Percentiles rank a stretch among this genome's conserved stretches.
Conservation (phyloP, 2,329 filamentous ascomycete species). For the Huntiella moniliformis region DNA sequence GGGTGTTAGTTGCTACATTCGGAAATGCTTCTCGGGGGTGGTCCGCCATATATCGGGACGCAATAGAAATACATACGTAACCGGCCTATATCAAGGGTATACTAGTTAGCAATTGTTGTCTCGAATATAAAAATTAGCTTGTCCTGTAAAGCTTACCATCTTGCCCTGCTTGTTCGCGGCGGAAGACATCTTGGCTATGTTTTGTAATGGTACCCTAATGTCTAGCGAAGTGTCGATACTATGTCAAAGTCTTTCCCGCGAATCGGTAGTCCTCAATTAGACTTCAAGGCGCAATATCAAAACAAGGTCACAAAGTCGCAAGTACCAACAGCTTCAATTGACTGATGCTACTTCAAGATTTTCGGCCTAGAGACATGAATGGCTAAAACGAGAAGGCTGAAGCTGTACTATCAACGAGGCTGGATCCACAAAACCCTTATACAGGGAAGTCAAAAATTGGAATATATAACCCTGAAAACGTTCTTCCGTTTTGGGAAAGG, state of each 20-base stretch:
- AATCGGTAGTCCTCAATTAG: not conserved
- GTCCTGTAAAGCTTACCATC: slow-evolving; percentile 49
- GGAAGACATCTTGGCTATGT: slow-evolving; percentile 29
- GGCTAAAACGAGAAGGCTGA: slow-evolving; percentile 9
- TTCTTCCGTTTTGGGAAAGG: slow-evolving; percentile 2
- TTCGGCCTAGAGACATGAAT: slow-evolving; percentile 10
- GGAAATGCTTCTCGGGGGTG: not conserved
- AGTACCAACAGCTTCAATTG: no score
- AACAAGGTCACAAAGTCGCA: not conserved
- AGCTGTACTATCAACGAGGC: slow-evolving; percentile 8
- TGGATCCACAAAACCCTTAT: not conserved
- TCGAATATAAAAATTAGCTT: not conserved
- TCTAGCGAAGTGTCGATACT: no score
- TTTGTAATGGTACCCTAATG: not conserved
- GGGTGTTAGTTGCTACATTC: not conserved
- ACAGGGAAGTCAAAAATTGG: not conserved
- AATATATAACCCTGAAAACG: not conserved
- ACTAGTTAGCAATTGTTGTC: slow-evolving; percentile 1
- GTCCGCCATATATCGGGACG: not conserved
- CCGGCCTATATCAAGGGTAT: slow-evolving; percentile 34
- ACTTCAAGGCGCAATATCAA: slow-evolving; percentile 2
- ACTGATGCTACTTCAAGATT: slow-evolving; percentile 10
- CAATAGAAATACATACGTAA: slow-evolving; percentile 38
- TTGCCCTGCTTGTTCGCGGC: slow-evolving; percentile 78
- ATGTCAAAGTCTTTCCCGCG: no score